A percentile compares a stretch with the other conserved stretches of the same genome.
Conservation (phyloP, 225 moss, liverwort and hornwort species). For the Physcomitrium patens region DNA sequence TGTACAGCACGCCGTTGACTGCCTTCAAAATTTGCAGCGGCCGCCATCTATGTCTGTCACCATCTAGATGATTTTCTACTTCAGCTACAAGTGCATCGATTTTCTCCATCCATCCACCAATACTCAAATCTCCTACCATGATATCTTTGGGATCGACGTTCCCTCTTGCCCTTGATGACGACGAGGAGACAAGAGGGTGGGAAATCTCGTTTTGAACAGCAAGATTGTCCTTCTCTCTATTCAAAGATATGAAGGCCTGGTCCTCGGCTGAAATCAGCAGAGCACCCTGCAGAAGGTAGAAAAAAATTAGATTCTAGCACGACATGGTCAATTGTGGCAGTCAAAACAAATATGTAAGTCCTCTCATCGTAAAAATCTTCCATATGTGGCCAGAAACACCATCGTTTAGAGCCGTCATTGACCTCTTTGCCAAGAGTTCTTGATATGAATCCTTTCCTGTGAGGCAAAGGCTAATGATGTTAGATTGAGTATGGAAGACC, state of each 20-base stretch:
- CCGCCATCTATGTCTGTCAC: background rate
- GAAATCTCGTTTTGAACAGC: constrained; percentile 27
- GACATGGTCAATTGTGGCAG: constrained; percentile 19
- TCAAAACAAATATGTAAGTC: background rate
- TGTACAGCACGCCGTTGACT: constrained; percentile 24
- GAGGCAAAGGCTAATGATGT: constrained; percentile 31
- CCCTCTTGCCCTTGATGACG: background rate
- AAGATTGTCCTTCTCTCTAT: constrained; percentile 30
- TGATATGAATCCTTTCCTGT: constrained; percentile 33
- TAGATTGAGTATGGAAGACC: constrained; percentile 15
- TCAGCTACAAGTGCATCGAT: constrained; percentile 23
- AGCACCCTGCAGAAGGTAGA: constrained; percentile 36
- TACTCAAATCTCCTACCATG: constrained; percentile 10
- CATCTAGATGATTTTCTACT: constrained; percentile 25
- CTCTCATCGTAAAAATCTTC: constrained; percentile 18
- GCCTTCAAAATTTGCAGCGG: constrained; percentile 31
- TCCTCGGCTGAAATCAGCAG: constrained; percentile 44
- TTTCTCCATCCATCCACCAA: constrained; percentile 32
- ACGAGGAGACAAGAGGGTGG: background rate
- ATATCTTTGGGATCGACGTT: constrained; percentile 12
- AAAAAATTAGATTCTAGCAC: constrained; percentile 15
- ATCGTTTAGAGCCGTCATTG: constrained; percentile 26
- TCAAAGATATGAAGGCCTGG: constrained; percentile 25
- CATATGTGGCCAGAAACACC: constrained; percentile 24
- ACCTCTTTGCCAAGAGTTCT: constrained; percentile 27